Evolutionary conservation across 768 basidiomycete species (phyloP), one percentile per base, ranked within the genome.

Genomic region (Gelatoporia subvermispora): DNA sequence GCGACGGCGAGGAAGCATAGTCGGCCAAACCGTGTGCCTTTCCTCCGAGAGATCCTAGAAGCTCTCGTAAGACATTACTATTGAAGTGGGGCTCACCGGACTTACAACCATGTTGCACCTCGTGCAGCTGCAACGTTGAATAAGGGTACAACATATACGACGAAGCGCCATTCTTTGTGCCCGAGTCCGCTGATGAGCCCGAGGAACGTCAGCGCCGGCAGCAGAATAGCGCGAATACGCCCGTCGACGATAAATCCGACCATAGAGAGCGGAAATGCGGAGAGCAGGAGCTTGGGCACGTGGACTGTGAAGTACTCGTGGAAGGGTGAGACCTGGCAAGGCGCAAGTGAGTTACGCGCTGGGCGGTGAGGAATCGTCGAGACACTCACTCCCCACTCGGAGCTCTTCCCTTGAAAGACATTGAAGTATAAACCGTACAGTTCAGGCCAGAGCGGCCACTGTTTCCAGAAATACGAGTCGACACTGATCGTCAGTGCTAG

Each of bases 151-250:
- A 82, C 76, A 60, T 98, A 98, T 8, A 92, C 76, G 48, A 98
- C 72, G 66, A 99, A 99, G 7, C 96, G 79, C 96, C 96, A 99
- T 67, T 99, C 96, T 64, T 99, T 99, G 68, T 99, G 96, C 0
- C 79, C 84, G 1, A 97, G 71, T 24, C 62, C 71, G 61, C 92
- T 93, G 63, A 98, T 78, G 2, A 84, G 56, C 2, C 60, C 64
- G 8, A 91, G 60, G 51, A 85, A 88, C 1, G 60, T 49, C 4
- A 82, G 22, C 2, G 78, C 71, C 0, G 84, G 78, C 9, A 74
- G 42, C 3, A 84, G 65, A 34, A 87, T 69, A 3, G 67, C 60
- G 3, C 77, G 75, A 38, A 81, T 68, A 8, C 78, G 73, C 8
- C 53, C 55, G 54, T 88, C 81, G 15, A 70, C 48, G 7, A 69